Conservation (phyloP, 2,329 filamentous ascomycete genomes). For the Colletotrichum paranaense region DNA sequence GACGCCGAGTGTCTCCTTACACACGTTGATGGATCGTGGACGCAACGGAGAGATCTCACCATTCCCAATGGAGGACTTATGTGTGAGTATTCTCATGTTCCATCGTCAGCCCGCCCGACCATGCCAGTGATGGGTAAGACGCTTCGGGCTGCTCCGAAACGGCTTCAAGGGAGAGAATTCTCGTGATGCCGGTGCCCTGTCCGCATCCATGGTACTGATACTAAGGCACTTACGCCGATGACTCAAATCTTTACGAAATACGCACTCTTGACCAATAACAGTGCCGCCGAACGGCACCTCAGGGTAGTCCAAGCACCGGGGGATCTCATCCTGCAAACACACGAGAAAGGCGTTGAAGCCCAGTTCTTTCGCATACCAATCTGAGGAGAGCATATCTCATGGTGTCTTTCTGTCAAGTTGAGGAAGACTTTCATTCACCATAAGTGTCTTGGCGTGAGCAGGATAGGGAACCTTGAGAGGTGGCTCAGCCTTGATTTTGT, state of each 20-base stretch:
- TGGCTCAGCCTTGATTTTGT: background rate
- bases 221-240: conserved; percentile 3
- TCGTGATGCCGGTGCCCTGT: background rate
- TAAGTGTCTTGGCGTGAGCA: conserved; percentile 12
- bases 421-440: background rate
- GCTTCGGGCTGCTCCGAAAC: background rate
- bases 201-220: background rate
- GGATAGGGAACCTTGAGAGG: background rate
- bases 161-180: conserved; percentile 5
- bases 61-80: background rate
- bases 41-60: background rate
- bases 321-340: background rate
- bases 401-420: conserved; percentile 1
- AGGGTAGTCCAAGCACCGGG: background rate
- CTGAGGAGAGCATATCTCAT: background rate
- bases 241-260: conserved; percentile 7
- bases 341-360: background rate
- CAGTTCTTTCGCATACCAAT: background rate
- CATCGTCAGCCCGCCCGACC: conserved; percentile 1
- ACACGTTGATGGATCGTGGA: background rate
- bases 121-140: background rate
- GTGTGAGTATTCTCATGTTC: conserved; percentile 9
- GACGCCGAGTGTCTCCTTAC: background rate
- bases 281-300: background rate
- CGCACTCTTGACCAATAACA: conserved; percentile 6